phyloP scores from a whole-genome alignment of 2,329 filamentous ascomycete genomes.

The Metarhizium humberi region DNA sequence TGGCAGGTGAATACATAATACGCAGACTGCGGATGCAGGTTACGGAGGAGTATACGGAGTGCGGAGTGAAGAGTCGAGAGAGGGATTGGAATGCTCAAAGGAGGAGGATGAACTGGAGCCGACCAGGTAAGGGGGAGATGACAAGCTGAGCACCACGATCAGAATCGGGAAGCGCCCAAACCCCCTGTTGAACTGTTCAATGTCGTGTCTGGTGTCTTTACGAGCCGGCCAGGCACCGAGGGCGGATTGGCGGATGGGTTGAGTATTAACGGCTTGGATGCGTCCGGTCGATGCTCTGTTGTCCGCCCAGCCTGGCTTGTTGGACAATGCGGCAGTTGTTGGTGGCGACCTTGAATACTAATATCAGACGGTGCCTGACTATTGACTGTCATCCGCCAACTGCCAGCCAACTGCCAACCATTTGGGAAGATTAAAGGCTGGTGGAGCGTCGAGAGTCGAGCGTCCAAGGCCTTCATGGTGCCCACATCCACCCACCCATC shows the following conservation, averaged over 20 bases:
- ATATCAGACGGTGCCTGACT: no score
- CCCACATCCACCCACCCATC: background rate
- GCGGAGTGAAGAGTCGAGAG: background rate
- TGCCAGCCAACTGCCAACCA: background rate
- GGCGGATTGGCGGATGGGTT: no score
- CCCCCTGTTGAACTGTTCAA: background rate
- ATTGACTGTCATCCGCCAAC: background rate
- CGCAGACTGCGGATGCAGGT: background rate
- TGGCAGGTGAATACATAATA: background rate
- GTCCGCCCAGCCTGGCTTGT: no score
- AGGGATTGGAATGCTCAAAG: background rate
- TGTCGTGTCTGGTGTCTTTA: background rate
- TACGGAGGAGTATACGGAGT: background rate
- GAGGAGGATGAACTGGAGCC: background rate
- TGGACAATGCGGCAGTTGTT: no score
- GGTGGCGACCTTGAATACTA: no score
- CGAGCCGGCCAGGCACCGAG: background rate
- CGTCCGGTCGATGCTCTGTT: no score
- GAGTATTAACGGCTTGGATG: no score
- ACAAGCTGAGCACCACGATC: background rate
- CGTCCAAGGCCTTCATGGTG: no score
- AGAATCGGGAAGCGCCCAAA: background rate
- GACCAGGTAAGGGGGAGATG: slow-evolving; percentile 1
- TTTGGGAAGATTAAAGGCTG: no score
- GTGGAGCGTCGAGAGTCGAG: no score